Base-by-base conservation (phyloP, 805 yeast species). In the Myxozyma monticola region DNA sequence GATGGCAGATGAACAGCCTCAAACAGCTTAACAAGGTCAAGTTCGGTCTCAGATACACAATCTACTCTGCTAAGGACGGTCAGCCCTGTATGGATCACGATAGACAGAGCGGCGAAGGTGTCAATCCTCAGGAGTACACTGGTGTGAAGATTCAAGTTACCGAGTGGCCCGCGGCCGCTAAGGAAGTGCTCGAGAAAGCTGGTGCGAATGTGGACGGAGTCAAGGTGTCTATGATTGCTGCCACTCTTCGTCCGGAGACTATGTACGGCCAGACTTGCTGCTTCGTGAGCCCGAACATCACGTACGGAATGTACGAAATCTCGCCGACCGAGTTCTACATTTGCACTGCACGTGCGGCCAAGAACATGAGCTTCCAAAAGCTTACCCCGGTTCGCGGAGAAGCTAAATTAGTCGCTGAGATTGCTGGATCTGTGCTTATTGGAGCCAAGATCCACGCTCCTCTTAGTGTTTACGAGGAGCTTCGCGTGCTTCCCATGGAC, bases 41-140 rank as follows among this genome's bases (percentile, higher is more conserved):
- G 76, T 93, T 93, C 62, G 99, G 99, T 71, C 95, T 91, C 76
- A 84, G 99, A 74, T 88, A 89, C 76, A 93, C 99, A 60, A 88
- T 93, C 65, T 93, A 88, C 74, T 90, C 98, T 36, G 96, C 89
- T 68, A 91, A 87, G 73, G 99, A 93, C 72, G 97, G 97, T 59
- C 99, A 93, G 76, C 95, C 99, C 34, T 93, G 99, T 77, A 90
- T 93, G 91, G 99, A 93, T 71, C 99, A 93, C 71, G 99, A 93
- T 72, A 84, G 99, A 77, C 85, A 80, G 71, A 80, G 91, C 42
- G 99, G 99, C 68, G 99, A 93, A 75, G 98, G 95, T 70, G 93
- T 93, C 37, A 79, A 84, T 60, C 97, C 99, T 36, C 98, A 93
- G 73, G 99, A 93, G 71, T 93, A 93, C 71, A 82, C 88, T 29